These are phyloP conservation scores for Astrothelium subdiscretum DNA, from an alignment of 495 filamentous ascomycete genomes.

Conservation along the genomic window DNA sequence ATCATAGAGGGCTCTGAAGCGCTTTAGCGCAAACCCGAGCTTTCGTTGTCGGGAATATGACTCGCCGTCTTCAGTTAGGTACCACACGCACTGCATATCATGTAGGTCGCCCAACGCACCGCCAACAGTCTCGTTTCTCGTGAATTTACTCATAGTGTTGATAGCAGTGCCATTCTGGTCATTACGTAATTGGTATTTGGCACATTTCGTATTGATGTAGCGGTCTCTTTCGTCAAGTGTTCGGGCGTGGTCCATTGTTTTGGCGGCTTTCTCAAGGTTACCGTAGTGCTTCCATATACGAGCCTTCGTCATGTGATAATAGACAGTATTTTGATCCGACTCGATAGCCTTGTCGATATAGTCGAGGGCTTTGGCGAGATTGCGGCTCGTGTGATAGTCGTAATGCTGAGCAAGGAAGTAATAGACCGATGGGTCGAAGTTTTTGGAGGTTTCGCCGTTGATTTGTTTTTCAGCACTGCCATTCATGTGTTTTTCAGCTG, in stretches of 20 bases:
- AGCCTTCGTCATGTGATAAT: constrained; percentile 82
- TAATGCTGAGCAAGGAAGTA: constrained; percentile 97
- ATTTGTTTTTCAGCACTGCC: constrained; percentile 35
- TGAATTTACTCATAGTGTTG: constrained; percentile 89
- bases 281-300: constrained; percentile 91
- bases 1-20: constrained; percentile 72
- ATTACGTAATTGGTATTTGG: constrained; percentile 93
- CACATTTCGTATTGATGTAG: constrained; percentile 96
- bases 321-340: constrained; percentile 63
- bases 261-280: constrained; percentile 64
- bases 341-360: constrained; percentile 77
- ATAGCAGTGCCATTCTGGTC: constrained; percentile 76
- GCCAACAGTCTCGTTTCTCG: constrained; percentile 74
- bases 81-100: constrained; percentile 99
- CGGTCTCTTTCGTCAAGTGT: constrained; percentile 77
- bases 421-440: constrained; percentile 61
- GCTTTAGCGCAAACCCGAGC: constrained; percentile 77
- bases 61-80: constrained; percentile 86
- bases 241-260: constrained; percentile 80
- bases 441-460: constrained; percentile 44
- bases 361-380: constrained; percentile 68
- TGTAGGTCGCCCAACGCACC: constrained; percentile 83
- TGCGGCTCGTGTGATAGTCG: constrained; percentile 78
- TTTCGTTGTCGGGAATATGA: constrained; percentile 75
- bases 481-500: constrained; percentile 35